Conservation (phyloP, 331 rosid species). For the Acacia pycnantha region DNA sequence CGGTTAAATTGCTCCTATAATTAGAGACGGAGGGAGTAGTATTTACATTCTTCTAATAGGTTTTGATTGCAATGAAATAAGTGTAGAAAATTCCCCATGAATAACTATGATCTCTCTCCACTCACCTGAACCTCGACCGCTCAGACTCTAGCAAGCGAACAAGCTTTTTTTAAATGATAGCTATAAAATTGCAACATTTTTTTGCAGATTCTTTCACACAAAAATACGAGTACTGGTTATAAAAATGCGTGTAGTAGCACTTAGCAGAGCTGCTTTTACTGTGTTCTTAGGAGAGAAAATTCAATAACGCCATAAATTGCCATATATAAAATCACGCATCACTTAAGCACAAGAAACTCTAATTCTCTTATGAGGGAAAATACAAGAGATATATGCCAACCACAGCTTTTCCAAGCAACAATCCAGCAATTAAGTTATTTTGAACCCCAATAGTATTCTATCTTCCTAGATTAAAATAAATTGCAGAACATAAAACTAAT, state of each 20-base stretch:
- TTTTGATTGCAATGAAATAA: too few relatives aligned
- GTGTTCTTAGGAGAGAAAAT: not conserved
- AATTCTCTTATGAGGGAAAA: not conserved
- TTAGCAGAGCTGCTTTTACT: not conserved
- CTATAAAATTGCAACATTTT: too few relatives aligned
- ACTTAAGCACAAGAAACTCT: not conserved
- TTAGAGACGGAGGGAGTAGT: too few relatives aligned
- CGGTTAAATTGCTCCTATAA: too few relatives aligned
- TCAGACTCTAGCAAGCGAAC: too few relatives aligned
- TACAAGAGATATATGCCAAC: not conserved
- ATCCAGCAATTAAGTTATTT: not conserved
- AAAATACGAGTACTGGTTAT: not conserved
- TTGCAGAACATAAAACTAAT: not conserved
- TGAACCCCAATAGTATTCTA: not conserved
- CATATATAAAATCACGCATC: not conserved
- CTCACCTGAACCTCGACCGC: too few relatives aligned
- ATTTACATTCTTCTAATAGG: too few relatives aligned
- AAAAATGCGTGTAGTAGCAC: not conserved
- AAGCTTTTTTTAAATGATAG: too few relatives aligned
- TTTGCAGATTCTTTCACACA: too few relatives aligned
- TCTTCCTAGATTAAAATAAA: constrained; percentile 1
- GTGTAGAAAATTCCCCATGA: too few relatives aligned
- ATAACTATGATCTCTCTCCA: too few relatives aligned
- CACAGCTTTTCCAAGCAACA: not conserved
- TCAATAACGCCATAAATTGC: not conserved